Evolutionary conservation across 805 yeast species (phyloP).

Genomic region (Pichia scutulata): DNA sequence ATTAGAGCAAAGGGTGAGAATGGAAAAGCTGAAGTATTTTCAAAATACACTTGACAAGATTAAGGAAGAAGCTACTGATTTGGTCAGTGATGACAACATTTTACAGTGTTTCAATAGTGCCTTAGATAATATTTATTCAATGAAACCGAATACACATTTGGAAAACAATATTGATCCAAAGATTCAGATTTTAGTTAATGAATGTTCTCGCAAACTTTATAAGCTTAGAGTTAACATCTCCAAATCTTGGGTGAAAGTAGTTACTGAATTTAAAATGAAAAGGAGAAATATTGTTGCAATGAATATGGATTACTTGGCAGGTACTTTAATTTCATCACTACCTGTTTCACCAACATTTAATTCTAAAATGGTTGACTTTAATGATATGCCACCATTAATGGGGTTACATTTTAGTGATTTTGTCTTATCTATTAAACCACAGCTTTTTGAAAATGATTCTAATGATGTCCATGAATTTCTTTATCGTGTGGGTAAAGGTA

Average conservation of each 20-base stretch:
- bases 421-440: conserved; percentile 38
- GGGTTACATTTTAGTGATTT: conserved; percentile 39
- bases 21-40: conserved; percentile 30
- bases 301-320: conserved; percentile 37
- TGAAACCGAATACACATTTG: neutral
- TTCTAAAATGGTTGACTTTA: conserved; percentile 39
- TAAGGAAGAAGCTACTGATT: neutral
- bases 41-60: conserved; percentile 1
- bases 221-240: conserved; percentile 29
- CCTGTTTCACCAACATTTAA: conserved; percentile 34
- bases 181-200: conserved; percentile 2
- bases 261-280: conserved; percentile 39
- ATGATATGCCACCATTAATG: conserved; percentile 44
- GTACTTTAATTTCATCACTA: conserved; percentile 24
- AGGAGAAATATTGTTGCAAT: conserved; percentile 33
- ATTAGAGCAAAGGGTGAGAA: conserved; percentile 47
- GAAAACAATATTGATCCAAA: neutral
- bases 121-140: neutral
- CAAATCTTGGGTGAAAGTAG: conserved; percentile 61
- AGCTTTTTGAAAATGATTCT: conserved; percentile 38
- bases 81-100: neutral
- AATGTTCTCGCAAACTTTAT: conserved; percentile 14
- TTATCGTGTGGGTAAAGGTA: conserved; percentile 70
- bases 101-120: neutral
- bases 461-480: conserved; percentile 50